These are phyloP conservation scores for Byssochlamys sp. DNA, from an alignment of 2,329 filamentous ascomycete species.

Conservation along the genomic window DNA sequence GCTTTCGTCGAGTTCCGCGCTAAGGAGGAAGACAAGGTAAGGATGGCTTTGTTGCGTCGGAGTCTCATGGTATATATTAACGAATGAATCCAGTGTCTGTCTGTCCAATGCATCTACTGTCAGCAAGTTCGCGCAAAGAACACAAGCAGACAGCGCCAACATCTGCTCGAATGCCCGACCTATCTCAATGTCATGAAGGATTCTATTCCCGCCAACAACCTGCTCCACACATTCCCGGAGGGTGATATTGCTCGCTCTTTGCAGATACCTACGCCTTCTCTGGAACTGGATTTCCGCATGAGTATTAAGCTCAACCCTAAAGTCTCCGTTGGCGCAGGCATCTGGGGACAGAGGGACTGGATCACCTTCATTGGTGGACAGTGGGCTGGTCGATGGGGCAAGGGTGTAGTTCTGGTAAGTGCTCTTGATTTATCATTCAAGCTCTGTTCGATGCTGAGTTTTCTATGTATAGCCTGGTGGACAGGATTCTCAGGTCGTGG, in stretches of 20 bases:
- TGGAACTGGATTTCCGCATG: conserved; percentile 46
- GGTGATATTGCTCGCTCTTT: conserved; percentile 40
- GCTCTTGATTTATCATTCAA: background rate
- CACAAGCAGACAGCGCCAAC: conserved; percentile 41
- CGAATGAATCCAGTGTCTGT: conserved; percentile 30
- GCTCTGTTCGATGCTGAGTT: conserved; percentile 2
- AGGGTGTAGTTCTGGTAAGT: conserved; percentile 41
- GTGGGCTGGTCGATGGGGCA: conserved; percentile 45
- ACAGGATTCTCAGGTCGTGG: conserved; percentile 41
- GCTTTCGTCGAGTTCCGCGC: conserved; percentile 41
- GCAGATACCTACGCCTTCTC: conserved; percentile 37
- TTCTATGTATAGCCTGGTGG: conserved; percentile 34
- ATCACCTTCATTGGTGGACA: conserved; percentile 42
- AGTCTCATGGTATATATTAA: conserved; percentile 1
- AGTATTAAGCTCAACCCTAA: conserved; percentile 44
- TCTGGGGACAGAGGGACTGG: conserved; percentile 45
- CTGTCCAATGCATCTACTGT: conserved; percentile 43
- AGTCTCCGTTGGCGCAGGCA: conserved; percentile 36
- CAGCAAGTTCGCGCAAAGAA: conserved; percentile 43
- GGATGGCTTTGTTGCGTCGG: background rate
- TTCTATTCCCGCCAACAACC: conserved; percentile 42
- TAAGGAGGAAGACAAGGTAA: conserved; percentile 39
- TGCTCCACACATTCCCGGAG: conserved; percentile 43
- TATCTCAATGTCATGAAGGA: conserved; percentile 46
- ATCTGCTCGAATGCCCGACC: conserved; percentile 40